Percentiles rank a stretch among this genome's conserved stretches.
phyloP scores from a whole-genome alignment of 495 filamentous ascomycete species.

The Lasiosphaeriaceae sp. region DNA sequence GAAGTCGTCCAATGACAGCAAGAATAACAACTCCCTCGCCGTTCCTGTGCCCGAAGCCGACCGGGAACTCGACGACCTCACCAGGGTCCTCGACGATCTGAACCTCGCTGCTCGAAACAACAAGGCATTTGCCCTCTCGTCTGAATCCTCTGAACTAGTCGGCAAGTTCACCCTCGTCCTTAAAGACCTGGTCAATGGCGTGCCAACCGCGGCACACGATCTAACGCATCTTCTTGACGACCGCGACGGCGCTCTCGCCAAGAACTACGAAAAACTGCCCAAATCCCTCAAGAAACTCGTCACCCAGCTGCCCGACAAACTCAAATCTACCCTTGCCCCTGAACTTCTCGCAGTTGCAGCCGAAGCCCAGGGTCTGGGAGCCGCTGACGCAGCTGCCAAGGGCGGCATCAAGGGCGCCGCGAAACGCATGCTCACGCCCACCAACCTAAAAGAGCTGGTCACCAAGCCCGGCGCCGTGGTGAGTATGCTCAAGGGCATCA shows the following conservation, averaged over 20 bases:
- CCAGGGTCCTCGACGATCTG: constrained; percentile 69
- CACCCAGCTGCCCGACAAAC: constrained; percentile 76
- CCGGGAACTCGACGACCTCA: constrained; percentile 71
- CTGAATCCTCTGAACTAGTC: constrained; percentile 70
- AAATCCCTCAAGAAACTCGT: constrained; percentile 80
- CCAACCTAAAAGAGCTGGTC: constrained; percentile 68
- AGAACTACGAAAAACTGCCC: constrained; percentile 76
- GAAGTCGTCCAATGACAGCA: constrained; percentile 10
- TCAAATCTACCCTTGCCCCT: constrained; percentile 68
- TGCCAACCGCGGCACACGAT: constrained; percentile 88
- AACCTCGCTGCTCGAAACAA: constrained; percentile 73
- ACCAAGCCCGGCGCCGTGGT: constrained; percentile 80
- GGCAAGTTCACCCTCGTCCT: constrained; percentile 82
- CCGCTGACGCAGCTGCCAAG: constrained; percentile 16
- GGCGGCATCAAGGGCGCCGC: constrained; percentile 31
- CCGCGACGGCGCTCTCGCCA: constrained; percentile 68
- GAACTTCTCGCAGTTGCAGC: constrained; percentile 74
- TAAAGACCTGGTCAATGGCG: constrained; percentile 87
- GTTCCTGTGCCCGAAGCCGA: constrained; percentile 35
- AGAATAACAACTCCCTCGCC: constrained; percentile 10
- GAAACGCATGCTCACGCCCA: constrained; percentile 37
- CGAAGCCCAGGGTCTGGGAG: constrained; percentile 59
- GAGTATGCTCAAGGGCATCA: constrained; percentile 75
- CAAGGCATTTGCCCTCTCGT: constrained; percentile 74
- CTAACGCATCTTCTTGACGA: constrained; percentile 77